Conservation (phyloP, 2,329 filamentous ascomycete species). For the Aspergillus udagawae region DNA sequence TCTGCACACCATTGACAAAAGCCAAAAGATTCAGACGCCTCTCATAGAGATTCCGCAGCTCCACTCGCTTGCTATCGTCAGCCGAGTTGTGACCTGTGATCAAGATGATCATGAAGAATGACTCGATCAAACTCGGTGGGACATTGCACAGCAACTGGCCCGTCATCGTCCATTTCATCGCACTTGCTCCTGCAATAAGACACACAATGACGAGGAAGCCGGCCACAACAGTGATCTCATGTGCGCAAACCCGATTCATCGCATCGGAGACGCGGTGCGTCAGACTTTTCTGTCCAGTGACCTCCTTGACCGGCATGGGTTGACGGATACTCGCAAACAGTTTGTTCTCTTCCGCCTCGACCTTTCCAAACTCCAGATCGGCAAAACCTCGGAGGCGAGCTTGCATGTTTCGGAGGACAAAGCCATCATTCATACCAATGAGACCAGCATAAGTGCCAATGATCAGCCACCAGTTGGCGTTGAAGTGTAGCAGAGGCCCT, state of each 20-base stretch:
- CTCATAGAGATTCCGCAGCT: slow-evolving; percentile 16
- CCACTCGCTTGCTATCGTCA: slow-evolving; percentile 15
- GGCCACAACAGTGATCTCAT: not conserved
- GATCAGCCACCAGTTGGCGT: slow-evolving; percentile 45
- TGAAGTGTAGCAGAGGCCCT: slow-evolving; percentile 36
- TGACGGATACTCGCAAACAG: not conserved
- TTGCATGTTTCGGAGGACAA: slow-evolving; percentile 44
- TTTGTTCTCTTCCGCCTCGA: not conserved
- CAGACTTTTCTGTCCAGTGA: not conserved
- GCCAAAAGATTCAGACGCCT: slow-evolving; percentile 8
- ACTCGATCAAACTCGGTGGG: slow-evolving; percentile 29
- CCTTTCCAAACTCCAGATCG: slow-evolving; percentile 5
- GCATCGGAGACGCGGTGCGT: not conserved
- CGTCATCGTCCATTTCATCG: slow-evolving; percentile 25
- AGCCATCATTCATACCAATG: slow-evolving; percentile 43
- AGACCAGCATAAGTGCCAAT: slow-evolving; percentile 47
- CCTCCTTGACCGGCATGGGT: not conserved
- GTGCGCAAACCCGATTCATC: not conserved
- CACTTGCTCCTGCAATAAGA: slow-evolving; percentile 21
- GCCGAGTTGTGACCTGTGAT: slow-evolving; percentile 25
- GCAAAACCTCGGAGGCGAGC: slow-evolving; percentile 14
- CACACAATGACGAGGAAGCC: slow-evolving; percentile 13
- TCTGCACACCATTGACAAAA: not conserved
- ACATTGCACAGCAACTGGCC: slow-evolving; percentile 32
- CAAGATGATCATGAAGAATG: slow-evolving; percentile 28